Percentiles rank a stretch among this genome's conserved stretches.
Conservation (phyloP, 208 protist species). For the Phytomonas sp. region DNA sequence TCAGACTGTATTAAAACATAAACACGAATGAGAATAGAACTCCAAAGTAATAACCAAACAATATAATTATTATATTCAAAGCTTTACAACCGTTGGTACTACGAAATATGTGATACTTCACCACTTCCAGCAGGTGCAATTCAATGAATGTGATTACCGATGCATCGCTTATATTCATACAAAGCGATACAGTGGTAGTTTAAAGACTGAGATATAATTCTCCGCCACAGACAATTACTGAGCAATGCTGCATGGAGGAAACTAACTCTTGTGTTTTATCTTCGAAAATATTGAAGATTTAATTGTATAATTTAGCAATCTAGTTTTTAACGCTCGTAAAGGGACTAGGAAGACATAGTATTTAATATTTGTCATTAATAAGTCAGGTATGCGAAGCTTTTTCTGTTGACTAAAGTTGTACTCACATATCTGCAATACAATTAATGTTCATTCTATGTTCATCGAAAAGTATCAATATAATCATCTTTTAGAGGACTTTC, state of each 20-base stretch:
- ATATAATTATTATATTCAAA: background rate
- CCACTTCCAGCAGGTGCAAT: background rate
- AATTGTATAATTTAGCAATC: background rate
- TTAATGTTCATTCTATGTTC: background rate
- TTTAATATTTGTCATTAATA: background rate
- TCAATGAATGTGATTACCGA: background rate
- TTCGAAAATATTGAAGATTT: background rate
- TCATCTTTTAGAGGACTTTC: background rate
- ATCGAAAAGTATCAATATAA: slow-evolving; percentile 3
- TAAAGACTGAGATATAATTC: background rate
- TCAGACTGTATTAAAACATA: no score
- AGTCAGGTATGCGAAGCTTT: background rate
- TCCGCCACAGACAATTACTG: background rate
- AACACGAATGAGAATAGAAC: background rate
- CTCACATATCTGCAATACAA: background rate
- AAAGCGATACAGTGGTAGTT: background rate
- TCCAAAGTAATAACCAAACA: background rate
- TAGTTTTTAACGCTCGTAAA: background rate
- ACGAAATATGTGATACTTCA: background rate
- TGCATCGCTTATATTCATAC: background rate
- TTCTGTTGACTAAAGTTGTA: background rate
- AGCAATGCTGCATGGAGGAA: background rate
- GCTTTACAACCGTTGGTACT: background rate
- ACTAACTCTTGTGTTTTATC: background rate
- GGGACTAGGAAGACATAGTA: background rate